These are phyloP conservation scores for Apodospora peruviana DNA, from an alignment of 495 filamentous ascomycete species.

Conservation along the genomic window DNA sequence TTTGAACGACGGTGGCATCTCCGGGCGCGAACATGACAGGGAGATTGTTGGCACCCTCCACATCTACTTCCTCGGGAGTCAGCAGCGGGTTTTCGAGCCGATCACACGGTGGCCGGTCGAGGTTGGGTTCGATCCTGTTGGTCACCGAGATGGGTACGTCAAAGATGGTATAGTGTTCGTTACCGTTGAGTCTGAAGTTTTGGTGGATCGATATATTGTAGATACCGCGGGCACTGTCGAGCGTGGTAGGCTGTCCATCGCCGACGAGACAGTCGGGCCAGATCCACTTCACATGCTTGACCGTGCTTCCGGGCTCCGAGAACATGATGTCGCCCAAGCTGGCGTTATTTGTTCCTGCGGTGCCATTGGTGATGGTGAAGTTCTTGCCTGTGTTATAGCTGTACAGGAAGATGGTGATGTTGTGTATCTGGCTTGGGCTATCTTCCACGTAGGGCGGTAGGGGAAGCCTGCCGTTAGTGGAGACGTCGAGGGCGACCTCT, in stretches of 20 bases:
- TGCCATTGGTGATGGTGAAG: constrained; percentile 64
- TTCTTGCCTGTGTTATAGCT: constrained; percentile 55
- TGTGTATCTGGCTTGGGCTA: constrained; percentile 48
- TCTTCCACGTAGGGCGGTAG: constrained; percentile 50
- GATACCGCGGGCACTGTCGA: constrained; percentile 35
- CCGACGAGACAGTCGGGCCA: constrained; percentile 64
- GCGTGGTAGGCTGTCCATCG: constrained; percentile 35
- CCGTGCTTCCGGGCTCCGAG: constrained; percentile 57
- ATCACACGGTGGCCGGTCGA: constrained; percentile 39
- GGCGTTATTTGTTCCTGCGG: constrained; percentile 45
- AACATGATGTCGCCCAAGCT: constrained; percentile 57
- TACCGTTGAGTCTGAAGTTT: constrained; percentile 56
- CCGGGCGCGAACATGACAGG: constrained; percentile 42
- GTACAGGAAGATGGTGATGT: constrained; percentile 62
- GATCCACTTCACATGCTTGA: constrained; percentile 64
- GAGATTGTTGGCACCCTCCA: constrained; percentile 26
- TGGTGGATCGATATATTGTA: constrained; percentile 64
- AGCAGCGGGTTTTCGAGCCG: constrained; percentile 38
- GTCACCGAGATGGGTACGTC: constrained; percentile 61
- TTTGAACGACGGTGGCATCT: constrained; percentile 33
- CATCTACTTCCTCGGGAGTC: constrained; percentile 32
- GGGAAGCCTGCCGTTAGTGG: constrained; percentile 55
- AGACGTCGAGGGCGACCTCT: constrained; percentile 61
- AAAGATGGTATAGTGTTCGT: constrained; percentile 62
- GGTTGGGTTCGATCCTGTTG: constrained; percentile 48